Percentiles rank a stretch among this genome's conserved stretches.
Conservation (phyloP, 2,329 filamentous ascomycete species). For the Fusarium pseudograminearum region DNA sequence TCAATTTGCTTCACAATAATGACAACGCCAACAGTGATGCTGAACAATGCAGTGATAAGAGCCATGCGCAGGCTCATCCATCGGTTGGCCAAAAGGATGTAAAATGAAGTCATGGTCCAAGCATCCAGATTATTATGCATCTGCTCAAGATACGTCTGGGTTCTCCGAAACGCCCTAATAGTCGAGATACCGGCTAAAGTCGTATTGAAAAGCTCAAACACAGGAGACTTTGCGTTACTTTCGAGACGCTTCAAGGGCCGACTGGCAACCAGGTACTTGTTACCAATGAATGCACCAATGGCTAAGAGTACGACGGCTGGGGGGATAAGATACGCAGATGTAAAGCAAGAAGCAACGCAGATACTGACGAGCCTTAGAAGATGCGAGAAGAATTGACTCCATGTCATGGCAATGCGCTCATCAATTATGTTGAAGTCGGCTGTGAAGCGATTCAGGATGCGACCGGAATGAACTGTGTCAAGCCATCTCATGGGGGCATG, state of each 20-base stretch:
- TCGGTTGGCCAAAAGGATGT: conserved; percentile 77
- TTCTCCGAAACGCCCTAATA: conserved; percentile 79
- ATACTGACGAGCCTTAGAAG: conserved; percentile 72
- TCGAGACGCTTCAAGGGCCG: conserved; percentile 81
- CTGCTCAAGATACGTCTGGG: conserved; percentile 71
- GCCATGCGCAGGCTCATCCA: conserved; percentile 81
- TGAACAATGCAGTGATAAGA: conserved; percentile 74
- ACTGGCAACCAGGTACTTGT: conserved; percentile 73
- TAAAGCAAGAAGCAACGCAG: conserved; percentile 73
- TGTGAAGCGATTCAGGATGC: conserved; percentile 81
- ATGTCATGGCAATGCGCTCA: conserved; percentile 70
- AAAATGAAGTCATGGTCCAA: conserved; percentile 74
- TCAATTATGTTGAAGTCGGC: conserved; percentile 81
- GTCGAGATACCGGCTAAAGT: conserved; percentile 78
- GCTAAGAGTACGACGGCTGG: conserved; percentile 68
- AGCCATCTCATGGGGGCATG: conserved; percentile 79
- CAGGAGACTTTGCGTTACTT: conserved; percentile 78
- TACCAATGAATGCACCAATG: conserved; percentile 66
- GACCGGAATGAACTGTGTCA: conserved; percentile 81
- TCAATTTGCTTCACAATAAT: conserved; percentile 73
- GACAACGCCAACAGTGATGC: conserved; percentile 70
- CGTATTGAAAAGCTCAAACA: conserved; percentile 82
- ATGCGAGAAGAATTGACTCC: conserved; percentile 69
- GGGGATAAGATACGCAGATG: conserved; percentile 74
- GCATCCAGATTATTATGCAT: conserved; percentile 77